These are phyloP conservation scores for Mycena belliarum DNA, from an alignment of 768 basidiomycete species.

Conservation along the genomic window DNA sequence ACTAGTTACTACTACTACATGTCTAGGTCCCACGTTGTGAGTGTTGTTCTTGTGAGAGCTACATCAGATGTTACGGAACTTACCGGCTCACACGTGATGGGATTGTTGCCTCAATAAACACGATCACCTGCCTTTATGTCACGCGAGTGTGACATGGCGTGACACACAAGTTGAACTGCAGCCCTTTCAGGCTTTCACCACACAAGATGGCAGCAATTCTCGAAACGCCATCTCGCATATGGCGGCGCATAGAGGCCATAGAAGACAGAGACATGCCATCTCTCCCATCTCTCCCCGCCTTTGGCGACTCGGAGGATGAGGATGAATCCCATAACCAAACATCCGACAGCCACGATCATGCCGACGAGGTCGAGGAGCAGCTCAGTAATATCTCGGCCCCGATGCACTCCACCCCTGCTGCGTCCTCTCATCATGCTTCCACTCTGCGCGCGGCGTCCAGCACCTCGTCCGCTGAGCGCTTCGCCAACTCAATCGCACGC, in stretches of 20 bases:
- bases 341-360: slow-evolving; percentile 27
- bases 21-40: no score
- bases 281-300: slow-evolving; percentile 71
- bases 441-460: slow-evolving; percentile 49
- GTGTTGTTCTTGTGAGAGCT: no score
- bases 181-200: no score
- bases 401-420: slow-evolving; percentile 67
- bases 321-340: slow-evolving; percentile 25
- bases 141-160: neutral
- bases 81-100: no score
- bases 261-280: slow-evolving; percentile 81
- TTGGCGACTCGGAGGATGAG: slow-evolving; percentile 61
- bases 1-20: no score
- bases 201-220: slow-evolving; percentile 52
- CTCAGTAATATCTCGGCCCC: slow-evolving; percentile 47
- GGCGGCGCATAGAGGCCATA: slow-evolving; percentile 78
- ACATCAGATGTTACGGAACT: no score
- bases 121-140: slow-evolving; percentile 1
- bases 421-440: slow-evolving; percentile 48
- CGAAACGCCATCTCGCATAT: slow-evolving; percentile 84
- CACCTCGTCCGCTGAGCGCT: slow-evolving; percentile 51
- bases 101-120: no score
- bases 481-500: slow-evolving; percentile 50
- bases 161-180: neutral
- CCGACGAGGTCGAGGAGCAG: slow-evolving; percentile 38